phyloP scores from a whole-genome alignment of 192 early-diverging fungal species.

The Mortierella antarctica region DNA sequence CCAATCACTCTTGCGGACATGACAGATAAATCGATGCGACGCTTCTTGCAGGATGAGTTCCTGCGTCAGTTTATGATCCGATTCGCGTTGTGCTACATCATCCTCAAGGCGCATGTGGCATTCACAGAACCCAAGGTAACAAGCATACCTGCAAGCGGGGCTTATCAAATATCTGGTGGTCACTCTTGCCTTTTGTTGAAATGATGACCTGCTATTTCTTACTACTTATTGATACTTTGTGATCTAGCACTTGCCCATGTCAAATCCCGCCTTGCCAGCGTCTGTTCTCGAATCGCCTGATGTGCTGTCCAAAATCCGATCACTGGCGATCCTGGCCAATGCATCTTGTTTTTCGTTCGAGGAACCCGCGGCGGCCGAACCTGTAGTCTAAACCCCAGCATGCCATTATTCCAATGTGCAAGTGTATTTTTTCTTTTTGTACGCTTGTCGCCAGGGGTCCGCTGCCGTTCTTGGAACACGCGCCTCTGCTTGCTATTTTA shows the following conservation, averaged over 20 bases:
- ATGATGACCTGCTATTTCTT: not conserved
- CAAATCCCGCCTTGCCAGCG: constrained; percentile 72
- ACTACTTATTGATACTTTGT: not conserved
- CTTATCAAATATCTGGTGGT: not conserved
- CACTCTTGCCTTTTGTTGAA: not conserved
- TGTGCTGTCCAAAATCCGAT: constrained; percentile 65
- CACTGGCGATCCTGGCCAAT: constrained; percentile 60
- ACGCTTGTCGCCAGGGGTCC: constrained; percentile 47
- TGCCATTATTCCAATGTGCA: not conserved
- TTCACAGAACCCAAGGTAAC: constrained; percentile 69
- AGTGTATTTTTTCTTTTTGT: no score
- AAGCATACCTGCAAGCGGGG: not conserved
- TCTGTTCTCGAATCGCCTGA: constrained; percentile 69
- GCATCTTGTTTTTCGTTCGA: constrained; percentile 59
- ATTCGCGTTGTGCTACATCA: constrained; percentile 77
- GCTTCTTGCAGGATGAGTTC: constrained; percentile 94
- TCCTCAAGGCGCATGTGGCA: constrained; percentile 76
- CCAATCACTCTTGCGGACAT: not conserved
- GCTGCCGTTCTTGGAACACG: constrained; percentile 85
- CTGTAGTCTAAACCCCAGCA: not conserved
- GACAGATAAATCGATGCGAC: constrained; percentile 56
- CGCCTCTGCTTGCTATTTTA: no score
- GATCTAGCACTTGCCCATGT: constrained; percentile 71
- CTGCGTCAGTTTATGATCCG: constrained; percentile 89
- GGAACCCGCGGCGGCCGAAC: constrained; percentile 11